These are phyloP conservation scores for Aspergillus egyptiacus DNA, from an alignment of 495 filamentous ascomycete species.

Conservation along the genomic window DNA sequence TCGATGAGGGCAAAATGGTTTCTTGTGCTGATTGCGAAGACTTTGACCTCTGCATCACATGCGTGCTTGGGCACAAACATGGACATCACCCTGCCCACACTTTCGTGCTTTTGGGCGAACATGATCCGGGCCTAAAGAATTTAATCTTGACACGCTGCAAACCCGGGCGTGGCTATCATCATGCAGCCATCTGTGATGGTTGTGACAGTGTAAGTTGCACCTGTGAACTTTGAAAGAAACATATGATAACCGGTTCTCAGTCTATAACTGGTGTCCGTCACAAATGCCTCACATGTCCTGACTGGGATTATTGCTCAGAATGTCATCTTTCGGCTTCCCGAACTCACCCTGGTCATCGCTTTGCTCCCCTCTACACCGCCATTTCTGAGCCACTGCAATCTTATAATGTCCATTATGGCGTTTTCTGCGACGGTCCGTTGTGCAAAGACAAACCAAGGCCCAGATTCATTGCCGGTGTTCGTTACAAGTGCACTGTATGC, in stretches of 20 bases:
- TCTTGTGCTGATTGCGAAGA: conserved; percentile 82
- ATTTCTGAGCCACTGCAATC: conserved; percentile 51
- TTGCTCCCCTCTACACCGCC: conserved; percentile 80
- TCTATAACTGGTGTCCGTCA: conserved; percentile 84
- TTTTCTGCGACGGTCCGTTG: conserved; percentile 93
- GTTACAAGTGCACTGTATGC: conserved; percentile 98
- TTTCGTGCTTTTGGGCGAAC: conserved; percentile 48
- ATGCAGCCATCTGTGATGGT: conserved; percentile 90
- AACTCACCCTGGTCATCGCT: conserved; percentile 80
- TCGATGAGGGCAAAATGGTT: conserved; percentile 71
- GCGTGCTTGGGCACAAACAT: conserved; percentile 69
- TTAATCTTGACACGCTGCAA: conserved; percentile 55
- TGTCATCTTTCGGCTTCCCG: conserved; percentile 61
- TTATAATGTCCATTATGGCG: conserved; percentile 64
- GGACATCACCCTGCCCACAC: conserved; percentile 89
- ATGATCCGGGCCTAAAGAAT: conserved; percentile 35
- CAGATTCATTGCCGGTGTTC: conserved; percentile 72
- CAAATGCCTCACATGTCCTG: conserved; percentile 95
- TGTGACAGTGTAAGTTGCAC: conserved; percentile 65
- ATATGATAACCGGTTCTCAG: conserved; percentile 32
- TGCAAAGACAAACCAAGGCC: conserved; percentile 56
- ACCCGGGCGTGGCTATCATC: conserved; percentile 74
- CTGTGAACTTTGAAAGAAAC: not conserved
- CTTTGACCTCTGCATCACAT: conserved; percentile 83
- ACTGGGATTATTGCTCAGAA: conserved; percentile 91